These are phyloP conservation scores for Trametopsis cervina DNA, from an alignment of 768 basidiomycete species.

Conservation along the genomic window DNA sequence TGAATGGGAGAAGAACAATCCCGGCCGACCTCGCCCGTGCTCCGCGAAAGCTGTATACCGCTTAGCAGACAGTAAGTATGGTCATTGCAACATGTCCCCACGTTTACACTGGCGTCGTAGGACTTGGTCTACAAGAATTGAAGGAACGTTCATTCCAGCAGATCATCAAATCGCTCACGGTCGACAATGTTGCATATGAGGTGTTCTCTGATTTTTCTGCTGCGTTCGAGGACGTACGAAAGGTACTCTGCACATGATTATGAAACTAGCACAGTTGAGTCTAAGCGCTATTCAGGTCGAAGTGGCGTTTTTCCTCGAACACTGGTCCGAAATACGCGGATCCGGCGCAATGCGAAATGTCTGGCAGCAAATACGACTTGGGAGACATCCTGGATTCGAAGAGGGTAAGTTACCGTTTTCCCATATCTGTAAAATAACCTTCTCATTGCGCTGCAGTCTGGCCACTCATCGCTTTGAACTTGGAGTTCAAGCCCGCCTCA, in stretches of 20 bases:
- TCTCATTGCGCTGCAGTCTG: constrained; percentile 35
- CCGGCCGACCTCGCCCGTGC: constrained; percentile 60
- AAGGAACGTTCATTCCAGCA: constrained; percentile 72
- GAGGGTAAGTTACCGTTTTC: constrained; percentile 45
- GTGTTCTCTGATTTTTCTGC: constrained; percentile 83
- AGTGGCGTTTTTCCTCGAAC: constrained; percentile 69
- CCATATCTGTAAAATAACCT: background rate
- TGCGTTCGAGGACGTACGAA: constrained; percentile 73
- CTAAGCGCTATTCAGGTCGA: constrained; percentile 38
- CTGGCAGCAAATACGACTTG: constrained; percentile 80
- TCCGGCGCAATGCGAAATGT: constrained; percentile 79
- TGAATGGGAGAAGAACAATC: constrained; percentile 57
- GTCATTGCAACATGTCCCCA: background rate
- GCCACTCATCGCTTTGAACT: constrained; percentile 54
- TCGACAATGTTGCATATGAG: constrained; percentile 80
- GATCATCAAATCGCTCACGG: constrained; percentile 67
- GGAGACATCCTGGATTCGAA: constrained; percentile 83
- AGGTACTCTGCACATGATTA: constrained; percentile 32
- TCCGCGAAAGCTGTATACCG: constrained; percentile 83
- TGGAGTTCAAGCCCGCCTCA: constrained; percentile 48
- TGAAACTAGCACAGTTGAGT: background rate
- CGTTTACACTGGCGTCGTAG: constrained; percentile 26
- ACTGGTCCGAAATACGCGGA: constrained; percentile 79
- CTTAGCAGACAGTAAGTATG: constrained; percentile 67
- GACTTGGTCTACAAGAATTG: constrained; percentile 64